Evolutionary conservation across 2,329 filamentous ascomycete species (phyloP), one percentile per base, ranked within the genome.

Genomic region (Aspergillus puulaauensis): DNA sequence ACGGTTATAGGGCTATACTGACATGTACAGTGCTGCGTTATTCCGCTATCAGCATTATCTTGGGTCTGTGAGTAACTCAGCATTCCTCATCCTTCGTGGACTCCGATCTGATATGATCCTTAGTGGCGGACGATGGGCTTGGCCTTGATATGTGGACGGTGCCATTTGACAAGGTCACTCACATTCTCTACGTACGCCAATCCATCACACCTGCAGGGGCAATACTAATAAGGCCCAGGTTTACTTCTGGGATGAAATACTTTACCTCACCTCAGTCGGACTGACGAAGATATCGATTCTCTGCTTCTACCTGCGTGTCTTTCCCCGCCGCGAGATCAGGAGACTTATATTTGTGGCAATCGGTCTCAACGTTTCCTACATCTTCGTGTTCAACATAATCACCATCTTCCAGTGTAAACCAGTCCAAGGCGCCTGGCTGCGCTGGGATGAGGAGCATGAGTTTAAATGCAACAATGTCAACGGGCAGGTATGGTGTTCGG

Each of bases 141-240:
- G 78, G 79, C 8, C 69, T 66, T 24, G 77, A 81, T 56, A 76
- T 80, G 61, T 81, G 79, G 78, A 75, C 70, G 33, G 66, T 81
- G 4, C 66, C 72, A 1, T 73, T 74, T 35, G 67, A 78, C n/a
- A 65, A 78, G 40, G 74, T 80, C 54, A 79, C 77, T 1, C 54
- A 68, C 3, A 71, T 79, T 57, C 74, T 80, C 41, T 72, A 74
- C 46, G 73, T 68, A 11, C 61, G 60, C 59, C 37, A 27, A 66
- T 63, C 52, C 19, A 64, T 62, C 15, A 21, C 68, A 12, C 27
- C 4, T 19, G 7, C 24, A 19, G 3, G 12, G 4, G 3, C 7
- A 9, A 4, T 12, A 1, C 54, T 67, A 1, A 66, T 66, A 2
- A 59, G 63, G 1, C 9, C 9, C 8, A 74, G 70, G 52, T 73